Evolutionary conservation across 495 filamentous ascomycete genomes (phyloP).

Genomic region (Rostrohypoxylon terebratum): DNA sequence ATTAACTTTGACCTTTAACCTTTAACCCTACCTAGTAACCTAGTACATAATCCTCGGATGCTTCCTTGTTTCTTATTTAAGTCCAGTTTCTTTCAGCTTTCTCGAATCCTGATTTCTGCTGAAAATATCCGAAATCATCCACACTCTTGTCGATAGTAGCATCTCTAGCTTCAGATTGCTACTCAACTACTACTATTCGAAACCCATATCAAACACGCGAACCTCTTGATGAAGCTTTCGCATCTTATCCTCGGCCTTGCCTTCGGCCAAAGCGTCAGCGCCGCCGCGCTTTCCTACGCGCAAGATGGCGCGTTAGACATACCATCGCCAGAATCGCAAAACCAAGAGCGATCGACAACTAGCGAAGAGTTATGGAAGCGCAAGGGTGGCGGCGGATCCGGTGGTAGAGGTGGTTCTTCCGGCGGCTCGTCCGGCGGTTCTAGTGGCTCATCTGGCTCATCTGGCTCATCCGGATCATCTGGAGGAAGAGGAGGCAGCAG

Average conservation of each 20-base stretch:
- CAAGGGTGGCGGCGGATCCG: constrained; percentile 65
- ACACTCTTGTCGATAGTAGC: not conserved
- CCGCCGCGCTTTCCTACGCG: constrained; percentile 32
- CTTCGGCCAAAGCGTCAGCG: constrained; percentile 32
- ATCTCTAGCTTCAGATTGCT: not conserved
- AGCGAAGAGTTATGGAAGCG: constrained; percentile 66
- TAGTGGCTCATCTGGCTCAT: constrained; percentile 41
- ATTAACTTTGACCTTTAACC: not conserved
- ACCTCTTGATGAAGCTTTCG: constrained; percentile 45
- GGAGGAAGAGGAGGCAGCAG: constrained; percentile 17
- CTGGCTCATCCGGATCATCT: constrained; percentile 26
- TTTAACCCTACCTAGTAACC: too few relatives aligned
- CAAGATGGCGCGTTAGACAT: constrained; percentile 39
- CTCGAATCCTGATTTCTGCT: not conserved
- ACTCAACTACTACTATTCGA: constrained; percentile 11
- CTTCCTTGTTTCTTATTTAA: not conserved
- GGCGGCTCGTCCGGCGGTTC: constrained; percentile 52
- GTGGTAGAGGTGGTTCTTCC: constrained; percentile 60
- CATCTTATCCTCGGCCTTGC: constrained; percentile 39
- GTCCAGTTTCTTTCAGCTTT: constrained; percentile 3
- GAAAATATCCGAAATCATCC: not conserved
- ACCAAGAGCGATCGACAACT: constrained; percentile 35
- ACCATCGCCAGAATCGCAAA: constrained; percentile 35
- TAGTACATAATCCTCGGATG: not conserved
- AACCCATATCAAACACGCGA: constrained; percentile 9